Evolutionary conservation across 2,329 filamentous ascomycete species (phyloP), one percentile per base, ranked within the genome.

Genomic region (Penicillium digitatum): DNA sequence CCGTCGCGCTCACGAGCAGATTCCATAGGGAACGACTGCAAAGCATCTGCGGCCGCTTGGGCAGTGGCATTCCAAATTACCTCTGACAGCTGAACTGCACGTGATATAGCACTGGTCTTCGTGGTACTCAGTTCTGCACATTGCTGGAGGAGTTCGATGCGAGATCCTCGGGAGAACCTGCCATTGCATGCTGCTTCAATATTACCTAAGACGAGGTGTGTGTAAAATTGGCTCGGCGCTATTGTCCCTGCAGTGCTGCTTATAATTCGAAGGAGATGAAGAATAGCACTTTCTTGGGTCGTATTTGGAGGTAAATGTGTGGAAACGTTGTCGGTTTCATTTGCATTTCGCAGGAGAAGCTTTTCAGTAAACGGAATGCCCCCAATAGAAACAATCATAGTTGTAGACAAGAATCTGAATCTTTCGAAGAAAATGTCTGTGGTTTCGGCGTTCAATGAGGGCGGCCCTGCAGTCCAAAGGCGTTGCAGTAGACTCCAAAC

Each of bases 401-500:
- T 77, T 44, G 75, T 74, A 8, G 81, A 69, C 14, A 87, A 63
- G 52, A 80, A 81, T 18, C 73, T 70, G 59, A 82, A 81, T 31
- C 78, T 77, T 24, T 77, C 72, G 26, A 78, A 77, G 69, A 79
- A 80, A 6, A 57, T 49, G 31, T 74, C 72, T 29, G 68, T 55
- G 11, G 54, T 62, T n/a, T 59, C 35, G 29, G 67, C 67, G 58
- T 73, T 72, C 27, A 76, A 63, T 3, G 70, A 72, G 12, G 66
- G 61, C 3, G 77, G 78, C 3, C 83, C 83, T 12, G 66, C 70
- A 18, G 77, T 77, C 90, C 91, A 95, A 2, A 92, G 72, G 26
- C 81, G 83, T 46, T 84, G 82, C 7, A 96, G 75, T 22, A 91
- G 73, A 39, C 84, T 84, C 47, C 93, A 80, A 22, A 91, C 79